phyloP scores from a whole-genome alignment of 495 filamentous ascomycete genomes.

The Entonaema liquescens region DNA sequence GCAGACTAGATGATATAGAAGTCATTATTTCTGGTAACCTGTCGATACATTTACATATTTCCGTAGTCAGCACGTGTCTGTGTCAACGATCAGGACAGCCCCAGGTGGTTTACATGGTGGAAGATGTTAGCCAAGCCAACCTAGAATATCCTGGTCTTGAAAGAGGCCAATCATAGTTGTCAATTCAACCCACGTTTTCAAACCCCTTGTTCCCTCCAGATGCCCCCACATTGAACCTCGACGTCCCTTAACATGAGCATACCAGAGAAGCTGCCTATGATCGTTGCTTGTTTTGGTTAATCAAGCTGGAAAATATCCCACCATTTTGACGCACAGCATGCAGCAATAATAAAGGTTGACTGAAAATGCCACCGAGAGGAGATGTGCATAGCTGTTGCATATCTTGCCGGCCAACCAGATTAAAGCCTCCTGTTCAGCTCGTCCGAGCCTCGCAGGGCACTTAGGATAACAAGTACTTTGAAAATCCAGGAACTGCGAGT shows the following conservation, averaged over 20 bases:
- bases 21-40: background rate
- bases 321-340: background rate
- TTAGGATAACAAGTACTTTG: background rate
- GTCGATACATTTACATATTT: background rate
- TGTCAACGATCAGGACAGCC: background rate
- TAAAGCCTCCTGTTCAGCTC: background rate
- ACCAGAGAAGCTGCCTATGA: background rate
- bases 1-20: background rate
- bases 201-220: slow-evolving; percentile 4
- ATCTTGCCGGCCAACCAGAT: slow-evolving; percentile 1
- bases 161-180: slow-evolving; percentile 21
- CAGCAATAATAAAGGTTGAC: background rate
- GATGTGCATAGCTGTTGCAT: background rate
- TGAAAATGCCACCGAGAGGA: background rate
- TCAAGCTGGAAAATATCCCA: background rate
- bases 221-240: slow-evolving; percentile 13
- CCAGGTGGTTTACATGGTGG: background rate
- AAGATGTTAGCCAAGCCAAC: background rate
- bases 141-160: background rate
- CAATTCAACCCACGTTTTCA: slow-evolving; percentile 28
- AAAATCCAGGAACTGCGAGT: slow-evolving; percentile 10
- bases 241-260: background rate
- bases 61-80: background rate
- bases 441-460: background rate
- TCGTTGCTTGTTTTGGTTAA: slow-evolving; percentile 5